Conservation (phyloP, 106 monocot species). For the Dendrobium officinale region DNA sequence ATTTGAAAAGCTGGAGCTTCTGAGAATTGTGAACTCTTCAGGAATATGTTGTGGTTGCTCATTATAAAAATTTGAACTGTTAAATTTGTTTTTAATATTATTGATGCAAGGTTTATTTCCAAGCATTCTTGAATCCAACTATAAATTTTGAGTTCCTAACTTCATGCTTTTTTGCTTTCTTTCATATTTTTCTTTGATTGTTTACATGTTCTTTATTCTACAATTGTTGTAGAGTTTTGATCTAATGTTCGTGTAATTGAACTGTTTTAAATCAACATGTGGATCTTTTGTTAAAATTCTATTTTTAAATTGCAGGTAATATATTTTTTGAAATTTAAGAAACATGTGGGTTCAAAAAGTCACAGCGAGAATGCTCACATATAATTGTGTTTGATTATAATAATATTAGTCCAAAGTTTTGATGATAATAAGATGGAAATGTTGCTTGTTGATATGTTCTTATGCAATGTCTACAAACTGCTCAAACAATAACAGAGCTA, state of each 20-base stretch:
- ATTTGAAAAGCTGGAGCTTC: not conserved
- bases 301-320: slow-evolving; percentile 26
- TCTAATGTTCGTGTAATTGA: not conserved
- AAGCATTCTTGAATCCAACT: not conserved
- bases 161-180: not conserved
- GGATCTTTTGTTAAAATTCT: not conserved
- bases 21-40: not conserved
- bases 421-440: too few species aligned
- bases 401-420: too few species aligned
- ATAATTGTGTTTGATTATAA: too few species aligned
- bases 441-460: too few species aligned
- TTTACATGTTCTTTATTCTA: not conserved
- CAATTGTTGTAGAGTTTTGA: not conserved
- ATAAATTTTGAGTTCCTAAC: not conserved
- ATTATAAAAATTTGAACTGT: not conserved
- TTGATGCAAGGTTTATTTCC: not conserved
- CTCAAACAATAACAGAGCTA: too few species aligned
- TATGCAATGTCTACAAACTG: too few species aligned
- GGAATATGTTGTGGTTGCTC: not conserved
- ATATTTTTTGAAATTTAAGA: slow-evolving; percentile 48
- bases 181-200: not conserved
- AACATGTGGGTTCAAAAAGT: slow-evolving; percentile 37
- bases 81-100: not conserved
- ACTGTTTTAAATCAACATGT: not conserved
- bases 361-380: slow-evolving; percentile 56